A percentile compares a stretch with the other conserved stretches of the same genome.
phyloP scores from a whole-genome alignment of 495 filamentous ascomycete genomes.

The Tuber microsphaerosporum region DNA sequence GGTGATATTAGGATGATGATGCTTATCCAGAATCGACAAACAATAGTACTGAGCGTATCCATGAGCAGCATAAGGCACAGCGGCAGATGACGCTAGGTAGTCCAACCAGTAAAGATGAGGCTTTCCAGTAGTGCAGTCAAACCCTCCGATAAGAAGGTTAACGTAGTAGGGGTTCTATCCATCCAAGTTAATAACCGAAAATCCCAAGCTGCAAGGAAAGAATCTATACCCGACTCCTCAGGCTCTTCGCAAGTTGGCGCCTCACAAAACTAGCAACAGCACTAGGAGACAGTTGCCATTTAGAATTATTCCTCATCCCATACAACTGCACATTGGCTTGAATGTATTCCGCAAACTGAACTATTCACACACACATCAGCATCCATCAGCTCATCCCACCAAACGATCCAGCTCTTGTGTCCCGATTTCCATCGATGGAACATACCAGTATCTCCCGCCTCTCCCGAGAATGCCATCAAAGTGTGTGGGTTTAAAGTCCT shows the following conservation, averaged over 20 bases:
- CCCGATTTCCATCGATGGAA: conserved; percentile 13
- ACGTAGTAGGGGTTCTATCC: conserved; percentile 76
- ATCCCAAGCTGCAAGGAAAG: conserved; percentile 1
- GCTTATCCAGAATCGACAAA: conserved; percentile 91
- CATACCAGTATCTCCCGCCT: conserved; percentile 91
- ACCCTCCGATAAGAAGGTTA: conserved; percentile 86
- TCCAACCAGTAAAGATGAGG: conserved; percentile 94
- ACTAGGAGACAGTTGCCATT: conserved; percentile 64
- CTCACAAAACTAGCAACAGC: conserved; percentile 89
- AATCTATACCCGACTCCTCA: conserved; percentile 62
- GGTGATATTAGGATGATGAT: conserved; percentile 87
- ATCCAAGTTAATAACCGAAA: conserved; percentile 8
- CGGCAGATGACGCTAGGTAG: conserved; percentile 81
- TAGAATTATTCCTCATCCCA: conserved; percentile 91
- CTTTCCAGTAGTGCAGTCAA: conserved; percentile 78
- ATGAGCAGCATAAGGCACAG: conserved; percentile 90
- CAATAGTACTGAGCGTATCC: conserved; percentile 87
- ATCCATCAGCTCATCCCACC: conserved; percentile 18
- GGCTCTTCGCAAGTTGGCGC: conserved; percentile 76
- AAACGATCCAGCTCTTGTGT: not conserved
- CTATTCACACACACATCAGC: conserved; percentile 49
- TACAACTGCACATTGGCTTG: conserved; percentile 98
- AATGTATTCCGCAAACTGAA: conserved; percentile 98
- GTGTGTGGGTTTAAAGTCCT: conserved; percentile 81
- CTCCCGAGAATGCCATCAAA: conserved; percentile 91